A percentile compares a stretch with the other conserved stretches of the same genome.
Evolutionary conservation across 768 basidiomycete species (phyloP).

Genomic region (Mycena vulgaris): DNA sequence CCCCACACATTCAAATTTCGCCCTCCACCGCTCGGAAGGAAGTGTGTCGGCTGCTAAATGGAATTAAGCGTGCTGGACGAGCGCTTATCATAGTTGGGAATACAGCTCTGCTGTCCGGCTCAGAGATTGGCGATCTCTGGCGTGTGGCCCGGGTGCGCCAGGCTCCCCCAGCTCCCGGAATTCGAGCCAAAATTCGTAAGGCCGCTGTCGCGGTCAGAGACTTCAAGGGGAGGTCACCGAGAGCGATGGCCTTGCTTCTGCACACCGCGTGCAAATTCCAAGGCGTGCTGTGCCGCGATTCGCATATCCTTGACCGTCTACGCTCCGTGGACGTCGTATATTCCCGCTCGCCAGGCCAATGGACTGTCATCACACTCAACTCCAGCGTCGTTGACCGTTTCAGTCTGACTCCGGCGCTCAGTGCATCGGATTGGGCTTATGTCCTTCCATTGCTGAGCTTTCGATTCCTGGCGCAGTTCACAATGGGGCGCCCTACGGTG

Average conservation of each 20-base stretch:
- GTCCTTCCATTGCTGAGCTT: conserved; percentile 12
- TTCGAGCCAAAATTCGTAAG: not conserved
- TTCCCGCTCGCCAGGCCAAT: not conserved
- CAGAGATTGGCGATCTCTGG: conserved; percentile 3
- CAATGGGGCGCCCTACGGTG: conserved; percentile 2
- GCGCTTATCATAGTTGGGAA: not conserved
- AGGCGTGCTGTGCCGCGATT: not conserved
- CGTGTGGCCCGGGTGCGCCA: not conserved
- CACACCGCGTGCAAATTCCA: not conserved
- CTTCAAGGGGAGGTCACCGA: not conserved
- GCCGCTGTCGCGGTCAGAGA: not conserved
- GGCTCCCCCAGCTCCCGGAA: not conserved
- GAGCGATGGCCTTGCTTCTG: not conserved
- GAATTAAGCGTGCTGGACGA: not conserved
- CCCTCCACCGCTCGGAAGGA: conserved; percentile 2
- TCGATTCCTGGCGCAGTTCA: not conserved
- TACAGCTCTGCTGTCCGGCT: not conserved
- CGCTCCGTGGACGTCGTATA: conserved; percentile 7
- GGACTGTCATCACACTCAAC: conserved; percentile 21
- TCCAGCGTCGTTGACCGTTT: not conserved
- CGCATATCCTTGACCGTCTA: not conserved
- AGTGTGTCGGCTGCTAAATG: conserved; percentile 16
- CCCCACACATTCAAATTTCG: not conserved
- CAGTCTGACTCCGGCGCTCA: not conserved
- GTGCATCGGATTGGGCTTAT: conserved; percentile 2